Conservation (phyloP, 2,329 filamentous ascomycete species). For the Colletotrichum tabaci region DNA sequence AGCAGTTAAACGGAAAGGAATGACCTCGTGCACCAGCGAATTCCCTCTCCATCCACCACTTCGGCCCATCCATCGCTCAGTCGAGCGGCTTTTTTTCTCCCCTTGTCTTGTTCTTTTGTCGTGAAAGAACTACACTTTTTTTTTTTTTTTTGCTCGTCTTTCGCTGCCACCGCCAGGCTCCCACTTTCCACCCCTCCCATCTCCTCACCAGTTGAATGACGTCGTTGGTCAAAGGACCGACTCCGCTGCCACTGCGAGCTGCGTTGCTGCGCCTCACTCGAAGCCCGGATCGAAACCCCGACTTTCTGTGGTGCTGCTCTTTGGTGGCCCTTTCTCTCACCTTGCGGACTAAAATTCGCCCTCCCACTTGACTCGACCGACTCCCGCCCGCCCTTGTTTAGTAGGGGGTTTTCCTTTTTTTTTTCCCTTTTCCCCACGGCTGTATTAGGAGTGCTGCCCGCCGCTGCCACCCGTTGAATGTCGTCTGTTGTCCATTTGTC, state of each 20-base stretch:
- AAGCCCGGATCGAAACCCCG: conserved; percentile 21
- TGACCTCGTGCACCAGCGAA: neutral
- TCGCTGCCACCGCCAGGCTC: neutral
- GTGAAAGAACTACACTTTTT: neutral
- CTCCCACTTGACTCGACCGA: conserved; percentile 10
- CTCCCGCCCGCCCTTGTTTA: neutral
- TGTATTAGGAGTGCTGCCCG: conserved; percentile 9
- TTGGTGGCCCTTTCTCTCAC: neutral
- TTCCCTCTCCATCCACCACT: neutral
- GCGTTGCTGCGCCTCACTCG: conserved; percentile 41
- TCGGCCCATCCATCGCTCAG: neutral
- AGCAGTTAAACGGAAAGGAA: neutral
- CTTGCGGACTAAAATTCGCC: conserved; percentile 24
- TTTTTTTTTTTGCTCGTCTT: neutral
- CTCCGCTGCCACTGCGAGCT: conserved; percentile 36
- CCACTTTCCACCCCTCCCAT: neutral
- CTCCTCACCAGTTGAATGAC: conserved; percentile 27
- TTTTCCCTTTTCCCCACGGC: neutral
- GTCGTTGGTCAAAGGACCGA: conserved; percentile 38
- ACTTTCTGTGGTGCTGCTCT: conserved; percentile 24
- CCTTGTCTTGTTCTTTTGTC: neutral
- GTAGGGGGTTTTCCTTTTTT: too few relatives aligned
- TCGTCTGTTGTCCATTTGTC: neutral
- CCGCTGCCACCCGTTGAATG: conserved; percentile 2
- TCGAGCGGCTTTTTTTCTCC: neutral